These are phyloP conservation scores for Dioszegia hungarica DNA, from an alignment of 768 basidiomycete genomes.

Conservation along the genomic window DNA sequence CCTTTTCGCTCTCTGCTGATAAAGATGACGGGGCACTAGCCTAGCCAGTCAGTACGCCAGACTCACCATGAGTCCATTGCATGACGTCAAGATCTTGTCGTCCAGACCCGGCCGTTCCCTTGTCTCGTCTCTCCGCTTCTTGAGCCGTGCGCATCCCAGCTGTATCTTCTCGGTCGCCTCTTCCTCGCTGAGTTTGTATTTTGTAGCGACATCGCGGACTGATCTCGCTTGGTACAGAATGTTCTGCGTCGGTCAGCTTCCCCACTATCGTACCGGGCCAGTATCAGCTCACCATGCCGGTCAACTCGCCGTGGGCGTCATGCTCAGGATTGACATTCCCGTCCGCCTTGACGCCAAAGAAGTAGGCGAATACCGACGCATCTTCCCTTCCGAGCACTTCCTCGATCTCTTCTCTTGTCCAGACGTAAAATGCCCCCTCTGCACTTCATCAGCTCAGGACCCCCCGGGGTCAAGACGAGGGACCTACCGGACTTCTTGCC, in stretches of 20 bases:
- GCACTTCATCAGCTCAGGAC: constrained; percentile 10
- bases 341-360: constrained; percentile 48
- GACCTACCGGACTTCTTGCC: constrained; percentile 39
- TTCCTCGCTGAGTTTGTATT: constrained; percentile 15
- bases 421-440: constrained; percentile 53
- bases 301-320: constrained; percentile 51
- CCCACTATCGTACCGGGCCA: neutral
- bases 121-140: constrained; percentile 45
- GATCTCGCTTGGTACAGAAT: constrained; percentile 31
- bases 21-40: too few relatives aligned
- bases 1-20: too few relatives aligned
- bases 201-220: constrained; percentile 11
- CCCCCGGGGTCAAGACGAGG: neutral
- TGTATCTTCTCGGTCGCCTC: constrained; percentile 34
- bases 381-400: constrained; percentile 34
- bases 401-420: constrained; percentile 48
- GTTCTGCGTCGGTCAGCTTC: constrained; percentile 21
- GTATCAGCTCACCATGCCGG: constrained; percentile 36
- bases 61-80: constrained; percentile 53
- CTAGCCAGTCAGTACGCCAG: neutral
- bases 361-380: constrained; percentile 41
- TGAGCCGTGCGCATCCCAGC: constrained; percentile 30
- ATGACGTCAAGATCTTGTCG: constrained; percentile 52
- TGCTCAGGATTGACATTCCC: constrained; percentile 51
- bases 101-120: constrained; percentile 52